A percentile compares a stretch with the other conserved stretches of the same genome.
phyloP scores from a whole-genome alignment of 176 grass and related monocot genomes.

The Carex parvula region DNA sequence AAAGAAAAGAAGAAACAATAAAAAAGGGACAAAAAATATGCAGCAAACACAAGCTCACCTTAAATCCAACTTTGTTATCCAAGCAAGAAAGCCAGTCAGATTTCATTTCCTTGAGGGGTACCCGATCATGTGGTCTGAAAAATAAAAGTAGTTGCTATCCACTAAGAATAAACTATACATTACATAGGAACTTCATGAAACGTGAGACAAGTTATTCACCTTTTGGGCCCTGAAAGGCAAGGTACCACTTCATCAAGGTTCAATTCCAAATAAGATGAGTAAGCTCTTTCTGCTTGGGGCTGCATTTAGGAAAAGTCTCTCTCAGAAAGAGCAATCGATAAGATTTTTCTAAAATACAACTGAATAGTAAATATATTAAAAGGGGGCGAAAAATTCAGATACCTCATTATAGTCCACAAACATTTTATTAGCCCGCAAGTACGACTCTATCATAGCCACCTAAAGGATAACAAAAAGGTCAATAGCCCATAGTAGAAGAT shows the following conservation, averaged over 20 bases:
- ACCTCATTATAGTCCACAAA: conserved; percentile 87
- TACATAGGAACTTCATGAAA: background rate
- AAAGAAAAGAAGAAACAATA: background rate
- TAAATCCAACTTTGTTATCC: conserved; percentile 91
- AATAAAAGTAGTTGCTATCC: conserved; percentile 14
- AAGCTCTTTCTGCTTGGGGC: conserved; percentile 82
- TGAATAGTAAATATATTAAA: background rate
- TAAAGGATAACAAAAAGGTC: conserved; percentile 28
- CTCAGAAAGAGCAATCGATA: conserved; percentile 21
- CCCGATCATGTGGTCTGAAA: conserved; percentile 89
- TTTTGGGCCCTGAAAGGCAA: conserved; percentile 91
- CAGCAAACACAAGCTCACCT: conserved; percentile 40
- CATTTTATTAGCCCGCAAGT: conserved; percentile 91
- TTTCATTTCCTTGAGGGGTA: conserved; percentile 93
- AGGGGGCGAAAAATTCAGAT: background rate
- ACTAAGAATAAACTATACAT: conserved; percentile 21
- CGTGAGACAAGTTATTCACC: conserved; percentile 41
- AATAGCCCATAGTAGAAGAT: background rate
- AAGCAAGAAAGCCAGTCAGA: conserved; percentile 90
- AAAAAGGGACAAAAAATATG: background rate
- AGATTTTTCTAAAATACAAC: background rate
- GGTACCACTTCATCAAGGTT: conserved; percentile 81
- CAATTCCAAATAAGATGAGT: conserved; percentile 94
- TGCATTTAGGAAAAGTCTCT: conserved; percentile 30
- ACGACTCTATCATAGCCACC: conserved; percentile 94